Percentiles rank a stretch among this genome's conserved stretches.
phyloP scores from a whole-genome alignment of 148 eudicot species.

The Rhododendron griersonianum region DNA sequence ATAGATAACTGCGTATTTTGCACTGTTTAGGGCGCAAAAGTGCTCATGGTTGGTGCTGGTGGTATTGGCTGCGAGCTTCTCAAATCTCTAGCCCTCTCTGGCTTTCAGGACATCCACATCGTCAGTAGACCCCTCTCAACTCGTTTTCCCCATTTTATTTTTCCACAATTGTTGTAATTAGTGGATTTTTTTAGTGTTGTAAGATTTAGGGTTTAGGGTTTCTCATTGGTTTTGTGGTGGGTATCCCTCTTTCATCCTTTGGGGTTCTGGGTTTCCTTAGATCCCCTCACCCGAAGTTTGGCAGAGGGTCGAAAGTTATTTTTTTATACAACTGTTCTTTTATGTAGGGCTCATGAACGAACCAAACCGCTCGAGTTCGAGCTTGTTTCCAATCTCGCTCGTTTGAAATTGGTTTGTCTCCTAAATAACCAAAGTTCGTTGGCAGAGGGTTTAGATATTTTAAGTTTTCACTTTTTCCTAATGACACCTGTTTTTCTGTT shows the following conservation, averaged over 20 bases:
- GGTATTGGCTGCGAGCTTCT: slow-evolving; percentile 98
- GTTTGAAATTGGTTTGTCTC: no score
- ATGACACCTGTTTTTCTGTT: neutral
- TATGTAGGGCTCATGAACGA: no score
- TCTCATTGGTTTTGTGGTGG: neutral
- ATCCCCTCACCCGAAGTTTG: neutral
- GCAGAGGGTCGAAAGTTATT: neutral
- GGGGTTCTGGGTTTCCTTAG: neutral
- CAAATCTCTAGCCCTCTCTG: slow-evolving; percentile 92
- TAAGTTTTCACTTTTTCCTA: neutral
- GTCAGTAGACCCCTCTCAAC: slow-evolving; percentile 31
- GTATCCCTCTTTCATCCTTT: neutral
- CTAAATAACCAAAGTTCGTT: neutral
- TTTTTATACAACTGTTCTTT: no score
- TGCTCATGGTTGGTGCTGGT: slow-evolving; percentile 98
- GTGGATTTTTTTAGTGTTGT: neutral
- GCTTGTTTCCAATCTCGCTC: no score
- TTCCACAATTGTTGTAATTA: neutral
- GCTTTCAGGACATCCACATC: slow-evolving; percentile 80
- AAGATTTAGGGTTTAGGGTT: slow-evolving; percentile 12
- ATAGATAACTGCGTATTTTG: neutral
- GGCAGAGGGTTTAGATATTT: neutral
- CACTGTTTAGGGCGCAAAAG: slow-evolving; percentile 64
- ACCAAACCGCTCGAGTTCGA: no score
- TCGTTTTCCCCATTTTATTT: neutral